Evolutionary conservation across 2,329 filamentous ascomycete species (phyloP).

Genomic region (Escovopsis sp.): DNA sequence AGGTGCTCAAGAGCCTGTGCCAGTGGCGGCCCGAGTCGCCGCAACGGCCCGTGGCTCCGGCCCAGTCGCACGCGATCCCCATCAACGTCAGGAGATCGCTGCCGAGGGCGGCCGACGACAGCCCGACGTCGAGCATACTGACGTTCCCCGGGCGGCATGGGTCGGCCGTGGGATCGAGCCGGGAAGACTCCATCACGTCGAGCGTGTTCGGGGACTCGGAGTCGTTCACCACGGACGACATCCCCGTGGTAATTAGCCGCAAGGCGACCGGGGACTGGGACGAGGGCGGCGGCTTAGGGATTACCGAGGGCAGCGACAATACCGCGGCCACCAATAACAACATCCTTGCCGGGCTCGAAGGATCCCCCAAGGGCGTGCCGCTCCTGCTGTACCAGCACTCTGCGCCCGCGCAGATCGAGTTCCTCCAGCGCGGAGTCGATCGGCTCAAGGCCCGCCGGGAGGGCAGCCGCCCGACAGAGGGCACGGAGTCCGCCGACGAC

Average conservation of each 20-base stretch:
- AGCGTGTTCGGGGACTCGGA: constrained; percentile 81
- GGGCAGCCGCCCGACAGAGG: constrained; percentile 54
- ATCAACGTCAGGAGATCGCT: constrained; percentile 52
- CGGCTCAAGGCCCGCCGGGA: constrained; percentile 61
- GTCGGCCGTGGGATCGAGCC: constrained; percentile 65
- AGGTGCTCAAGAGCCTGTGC: constrained; percentile 75
- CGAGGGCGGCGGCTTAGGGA: constrained; percentile 60
- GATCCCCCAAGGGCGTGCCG: constrained; percentile 29
- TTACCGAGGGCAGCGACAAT: constrained; percentile 56
- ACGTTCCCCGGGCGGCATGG: constrained; percentile 53
- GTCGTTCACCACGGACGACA: constrained; percentile 60
- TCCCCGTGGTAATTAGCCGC: constrained; percentile 59
- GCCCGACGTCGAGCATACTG: constrained; percentile 67
- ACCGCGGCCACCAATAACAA: no score
- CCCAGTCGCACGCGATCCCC: constrained; percentile 42
- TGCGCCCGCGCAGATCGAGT: constrained; percentile 46
- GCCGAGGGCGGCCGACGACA: constrained; percentile 48
- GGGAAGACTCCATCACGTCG: constrained; percentile 78
- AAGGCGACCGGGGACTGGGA: constrained; percentile 67
- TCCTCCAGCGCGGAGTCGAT: constrained; percentile 48
- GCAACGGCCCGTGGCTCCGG: constrained; percentile 24
- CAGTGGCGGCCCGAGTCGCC: constrained; percentile 74
- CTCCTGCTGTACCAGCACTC: constrained; percentile 45
- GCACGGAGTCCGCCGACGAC: constrained; percentile 77
- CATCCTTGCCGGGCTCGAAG: constrained; percentile 15